Evolutionary conservation across 441 rosid species (phyloP), one percentile per base, ranked within the genome.

Genomic region (Adansonia grandidieri): DNA sequence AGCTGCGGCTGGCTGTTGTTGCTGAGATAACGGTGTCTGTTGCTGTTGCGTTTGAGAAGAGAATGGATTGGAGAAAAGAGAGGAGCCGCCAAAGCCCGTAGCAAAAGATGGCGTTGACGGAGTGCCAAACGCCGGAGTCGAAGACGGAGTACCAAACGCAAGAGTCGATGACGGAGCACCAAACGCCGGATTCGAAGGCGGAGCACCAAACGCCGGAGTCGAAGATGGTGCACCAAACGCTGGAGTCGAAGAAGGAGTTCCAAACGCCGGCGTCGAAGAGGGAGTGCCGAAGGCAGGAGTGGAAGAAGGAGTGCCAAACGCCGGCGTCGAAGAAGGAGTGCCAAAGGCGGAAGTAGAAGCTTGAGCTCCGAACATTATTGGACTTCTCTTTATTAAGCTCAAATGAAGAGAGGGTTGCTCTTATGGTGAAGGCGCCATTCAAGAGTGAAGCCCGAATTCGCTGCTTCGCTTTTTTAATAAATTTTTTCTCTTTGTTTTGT

Each of bases 11-110:
- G 87, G 67, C 44, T 77, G 85, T 62, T 88, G 85, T 62, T 87
- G 93, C 66, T 82, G 89, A 76, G 83, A 86, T 15, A 86, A 69
- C 4, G 87, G 79, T 42, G 82, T 82, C 81, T 88, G 95, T 15
- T 82, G 92, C 48, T 82, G 97, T 24, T 82, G 89, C 79, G 87
- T 81, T 73, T 90, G 97, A 44, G 95, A 87, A 56, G 95, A 82
- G 86, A 93, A 92, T 0, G 94, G 98, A n/a, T 92, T 84, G 50
- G 93, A 87, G 82, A 88, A 90, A 58, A 87, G 83, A 50, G 91
- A 84, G 10, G 87, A 66, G 45, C 96, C 96, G 82, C 94, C 96
- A 81, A 92, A 92, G 40, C 93, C 84, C 10, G 93, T 15, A 65
- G 83, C 83, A 75, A 91, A 88, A 77, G 97, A 85, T n/a, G 98